These are phyloP conservation scores for Yamagishiella unicocca DNA, from an alignment of 139 green algal genomes.

Conservation along the genomic window DNA sequence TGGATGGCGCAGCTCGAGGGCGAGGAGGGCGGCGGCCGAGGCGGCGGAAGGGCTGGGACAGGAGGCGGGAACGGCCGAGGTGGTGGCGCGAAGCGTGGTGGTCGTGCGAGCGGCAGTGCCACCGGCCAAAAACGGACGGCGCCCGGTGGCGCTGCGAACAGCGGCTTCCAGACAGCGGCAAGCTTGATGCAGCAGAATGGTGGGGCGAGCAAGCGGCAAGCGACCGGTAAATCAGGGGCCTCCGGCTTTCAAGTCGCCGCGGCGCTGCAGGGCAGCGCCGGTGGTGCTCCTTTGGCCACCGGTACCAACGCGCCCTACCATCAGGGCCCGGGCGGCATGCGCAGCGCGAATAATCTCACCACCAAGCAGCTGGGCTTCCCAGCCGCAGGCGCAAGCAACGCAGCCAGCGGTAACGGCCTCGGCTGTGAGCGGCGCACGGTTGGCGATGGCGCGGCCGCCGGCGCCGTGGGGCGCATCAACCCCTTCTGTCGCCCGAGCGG, in stretches of 20 bases:
- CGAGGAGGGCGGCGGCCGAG: neutral
- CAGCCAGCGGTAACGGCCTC: too few relatives aligned
- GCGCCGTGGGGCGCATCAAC: neutral
- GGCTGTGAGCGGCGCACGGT: too few relatives aligned
- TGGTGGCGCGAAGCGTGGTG: neutral
- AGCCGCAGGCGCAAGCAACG: too few relatives aligned
- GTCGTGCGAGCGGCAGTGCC: neutral
- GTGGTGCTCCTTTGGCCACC: too few relatives aligned
- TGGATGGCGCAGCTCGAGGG: neutral
- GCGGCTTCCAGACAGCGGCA: conserved; percentile 16
- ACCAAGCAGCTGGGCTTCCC: too few relatives aligned
- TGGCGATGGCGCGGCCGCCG: neutral
- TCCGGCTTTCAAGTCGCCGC: conserved; percentile 1
- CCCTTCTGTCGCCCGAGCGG: neutral
- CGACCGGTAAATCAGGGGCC: neutral
- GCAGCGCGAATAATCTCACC: too few relatives aligned
- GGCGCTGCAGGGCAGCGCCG: neutral
- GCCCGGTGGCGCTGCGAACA: neutral
- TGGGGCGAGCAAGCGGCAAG: neutral
- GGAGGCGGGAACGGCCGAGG: neutral
- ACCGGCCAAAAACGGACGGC: neutral
- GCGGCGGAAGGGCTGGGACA: too few relatives aligned
- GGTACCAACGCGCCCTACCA: too few relatives aligned
- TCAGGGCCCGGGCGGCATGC: too few relatives aligned
- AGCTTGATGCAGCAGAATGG: conserved; percentile 4